Conservation (phyloP, 2,329 filamentous ascomycete genomes). For the Botrytis porri region DNA sequence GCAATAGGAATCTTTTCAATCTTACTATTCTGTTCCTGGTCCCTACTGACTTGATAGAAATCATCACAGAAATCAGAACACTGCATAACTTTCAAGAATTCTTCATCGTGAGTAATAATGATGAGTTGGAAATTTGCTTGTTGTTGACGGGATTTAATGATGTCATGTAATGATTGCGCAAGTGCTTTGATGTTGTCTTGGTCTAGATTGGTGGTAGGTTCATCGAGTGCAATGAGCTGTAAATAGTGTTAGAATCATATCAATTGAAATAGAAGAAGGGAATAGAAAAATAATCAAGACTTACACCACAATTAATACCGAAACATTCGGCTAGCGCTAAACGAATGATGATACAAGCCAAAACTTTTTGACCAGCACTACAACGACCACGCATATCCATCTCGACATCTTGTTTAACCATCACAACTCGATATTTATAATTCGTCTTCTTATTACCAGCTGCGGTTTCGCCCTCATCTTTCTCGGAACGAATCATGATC, state of each 20-base stretch:
- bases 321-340: conserved; percentile 95
- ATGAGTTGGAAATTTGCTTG: conserved; percentile 98
- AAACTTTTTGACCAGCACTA: conserved; percentile 92
- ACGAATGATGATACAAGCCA: conserved; percentile 96
- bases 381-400: conserved; percentile 99
- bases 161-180: conserved; percentile 78
- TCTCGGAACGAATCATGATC: conserved; percentile 90
- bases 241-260: conserved; percentile 4
- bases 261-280: neutral
- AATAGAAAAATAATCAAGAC: conserved; percentile 21
- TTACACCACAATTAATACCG: conserved; percentile 80
- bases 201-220: conserved; percentile 96
- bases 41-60: conserved; percentile 83
- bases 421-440: conserved; percentile 97
- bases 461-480: conserved; percentile 63
- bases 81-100: conserved; percentile 90
- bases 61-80: conserved; percentile 90
- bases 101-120: conserved; percentile 98
- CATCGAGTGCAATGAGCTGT: conserved; percentile 84
- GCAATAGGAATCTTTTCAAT: conserved; percentile 55
- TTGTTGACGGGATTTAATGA: conserved; percentile 77
- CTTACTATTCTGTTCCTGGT: conserved; percentile 80
- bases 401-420: conserved; percentile 95
- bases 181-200: conserved; percentile 90
- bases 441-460: conserved; percentile 55